Evolutionary conservation across 2,329 filamentous ascomycete species (phyloP).

Genomic region (Colletotrichum truncatum): DNA sequence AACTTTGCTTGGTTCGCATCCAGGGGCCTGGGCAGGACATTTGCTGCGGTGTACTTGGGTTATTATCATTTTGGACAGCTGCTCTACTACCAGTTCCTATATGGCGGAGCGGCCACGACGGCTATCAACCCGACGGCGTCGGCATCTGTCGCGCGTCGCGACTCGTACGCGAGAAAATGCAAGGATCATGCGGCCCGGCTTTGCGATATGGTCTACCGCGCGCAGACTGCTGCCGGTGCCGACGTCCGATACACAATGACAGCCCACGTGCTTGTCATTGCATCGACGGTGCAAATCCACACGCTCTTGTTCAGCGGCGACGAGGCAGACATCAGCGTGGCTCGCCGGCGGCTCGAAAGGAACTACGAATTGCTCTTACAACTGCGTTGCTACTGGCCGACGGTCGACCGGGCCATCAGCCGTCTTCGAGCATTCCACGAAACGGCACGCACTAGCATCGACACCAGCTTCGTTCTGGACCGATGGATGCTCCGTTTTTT

Average conservation of each 20-base stretch:
- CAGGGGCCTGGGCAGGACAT: constrained; percentile 50
- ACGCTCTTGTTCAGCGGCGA: constrained; percentile 50
- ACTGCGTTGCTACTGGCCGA: constrained; percentile 51
- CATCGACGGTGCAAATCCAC: constrained; percentile 56
- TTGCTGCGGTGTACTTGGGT: constrained; percentile 54
- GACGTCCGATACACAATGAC: constrained; percentile 54
- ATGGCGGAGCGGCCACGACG: constrained; percentile 32
- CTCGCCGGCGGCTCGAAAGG: constrained; percentile 46
- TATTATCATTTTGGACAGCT: constrained; percentile 57
- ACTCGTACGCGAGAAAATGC: constrained; percentile 49
- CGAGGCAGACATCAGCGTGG: constrained; percentile 43
- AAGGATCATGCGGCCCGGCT: constrained; percentile 48
- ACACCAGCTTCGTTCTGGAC: constrained; percentile 49
- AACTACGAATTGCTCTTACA: constrained; percentile 54
- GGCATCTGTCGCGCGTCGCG: constrained; percentile 29
- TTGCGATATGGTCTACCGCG: constrained; percentile 50
- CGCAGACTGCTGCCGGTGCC: constrained; percentile 44
- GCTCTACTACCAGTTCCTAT: constrained; percentile 56
- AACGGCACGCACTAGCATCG: constrained; percentile 46
- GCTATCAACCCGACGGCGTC: constrained; percentile 23
- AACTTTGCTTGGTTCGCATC: constrained; percentile 47
- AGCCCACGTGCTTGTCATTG: constrained; percentile 55
- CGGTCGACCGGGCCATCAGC: constrained; percentile 46
- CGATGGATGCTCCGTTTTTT: constrained; percentile 52
- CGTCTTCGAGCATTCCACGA: constrained; percentile 52